Evolutionary conservation across 257 asterid genomes (phyloP), one percentile per base, ranked within the genome.

Genomic region (Cynanchum wilfordii): DNA sequence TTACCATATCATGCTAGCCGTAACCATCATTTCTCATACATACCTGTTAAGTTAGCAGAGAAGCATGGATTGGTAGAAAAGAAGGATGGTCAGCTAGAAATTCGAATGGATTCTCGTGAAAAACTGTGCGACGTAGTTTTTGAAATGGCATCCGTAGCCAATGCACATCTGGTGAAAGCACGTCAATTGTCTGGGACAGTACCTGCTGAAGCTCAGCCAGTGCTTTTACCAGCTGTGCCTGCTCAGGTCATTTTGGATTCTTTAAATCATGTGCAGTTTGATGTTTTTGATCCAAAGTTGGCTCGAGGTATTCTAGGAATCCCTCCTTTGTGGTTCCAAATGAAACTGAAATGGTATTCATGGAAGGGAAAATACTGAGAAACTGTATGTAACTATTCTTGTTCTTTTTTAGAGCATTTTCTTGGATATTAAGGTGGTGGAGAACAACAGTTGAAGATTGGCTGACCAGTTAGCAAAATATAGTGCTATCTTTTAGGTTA

Each of bases 111-210:
- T 76, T 85, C 92, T 9, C 88, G 83, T 5, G 96, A 93, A 86
- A 87, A 82, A 33, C 67, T 93, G 12, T 80, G 89, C 19, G 71
- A 80, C 75, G 93, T 86, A 36, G 97, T 91, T 57, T 94, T 87
- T 75, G 99, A 94, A 70, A 89, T 94, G 84, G 99, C 99, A 1
- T 89, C 99, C 45, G 90, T 91, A 44, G 97, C 97, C 30, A 83
- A 94, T 74, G 76, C 89, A 2, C 99, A 91, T 82, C 47, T 94
- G 85, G 73, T 82, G 82, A 94, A 91, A 69, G 97, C 99, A 19
- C 96, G 89, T 2, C 79, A 84, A n/a, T 80, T 94, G 82, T 83
- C 86, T 5, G 87, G 69, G 70, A 89, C 81, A 7, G 96, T 94
- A 77, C 97, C 97, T 5, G 82, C 68, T 67, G 97, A 83, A 82